These are phyloP conservation scores for Termitomyces sp. DNA, from an alignment of 768 basidiomycete species.

Conservation along the genomic window DNA sequence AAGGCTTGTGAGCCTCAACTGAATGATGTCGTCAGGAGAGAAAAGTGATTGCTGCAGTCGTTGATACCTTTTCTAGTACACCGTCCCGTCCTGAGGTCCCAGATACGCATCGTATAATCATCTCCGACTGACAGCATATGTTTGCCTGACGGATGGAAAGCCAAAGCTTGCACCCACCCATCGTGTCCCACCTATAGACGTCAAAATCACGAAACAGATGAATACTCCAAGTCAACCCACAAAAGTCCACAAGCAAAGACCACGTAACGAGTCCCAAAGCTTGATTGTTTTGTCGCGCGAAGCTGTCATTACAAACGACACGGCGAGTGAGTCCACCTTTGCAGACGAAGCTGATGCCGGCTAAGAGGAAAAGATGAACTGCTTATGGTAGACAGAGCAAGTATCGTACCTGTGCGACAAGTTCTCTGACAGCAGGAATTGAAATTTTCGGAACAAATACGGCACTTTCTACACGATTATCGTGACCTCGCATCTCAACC, in stretches of 20 bases:
- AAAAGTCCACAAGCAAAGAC: slow-evolving; percentile 58
- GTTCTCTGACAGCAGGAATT: slow-evolving; percentile 54
- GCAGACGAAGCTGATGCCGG: slow-evolving; percentile 3
- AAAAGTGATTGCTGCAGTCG: slow-evolving; percentile 15
- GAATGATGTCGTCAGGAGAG: background rate
- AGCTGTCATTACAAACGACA: slow-evolving; percentile 57
- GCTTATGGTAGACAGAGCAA: background rate
- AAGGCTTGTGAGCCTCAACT: slow-evolving; percentile 12
- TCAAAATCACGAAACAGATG: background rate
- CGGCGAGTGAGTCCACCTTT: slow-evolving; percentile 4
- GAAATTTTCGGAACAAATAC: slow-evolving; percentile 60
- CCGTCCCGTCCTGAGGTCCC: slow-evolving; percentile 65
- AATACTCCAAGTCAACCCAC: slow-evolving; percentile 24
- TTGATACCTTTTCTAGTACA: slow-evolving; percentile 65
- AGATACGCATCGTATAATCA: slow-evolving; percentile 51
- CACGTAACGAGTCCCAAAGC: slow-evolving; percentile 65
- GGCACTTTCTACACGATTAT: slow-evolving; percentile 62
- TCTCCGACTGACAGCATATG: slow-evolving; percentile 51
- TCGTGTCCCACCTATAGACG: slow-evolving; percentile 44
- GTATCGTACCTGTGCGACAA: slow-evolving; percentile 33
- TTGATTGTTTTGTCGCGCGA: slow-evolving; percentile 72
- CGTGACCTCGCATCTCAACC: slow-evolving; percentile 66
- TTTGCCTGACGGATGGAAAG: slow-evolving; percentile 73
- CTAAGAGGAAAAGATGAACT: background rate
- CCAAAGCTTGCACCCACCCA: slow-evolving; percentile 66